Percentiles rank a stretch among this genome's conserved stretches.
Evolutionary conservation across 169 alveolate species (phyloP).

Genomic region (Plasmodium relictum): DNA sequence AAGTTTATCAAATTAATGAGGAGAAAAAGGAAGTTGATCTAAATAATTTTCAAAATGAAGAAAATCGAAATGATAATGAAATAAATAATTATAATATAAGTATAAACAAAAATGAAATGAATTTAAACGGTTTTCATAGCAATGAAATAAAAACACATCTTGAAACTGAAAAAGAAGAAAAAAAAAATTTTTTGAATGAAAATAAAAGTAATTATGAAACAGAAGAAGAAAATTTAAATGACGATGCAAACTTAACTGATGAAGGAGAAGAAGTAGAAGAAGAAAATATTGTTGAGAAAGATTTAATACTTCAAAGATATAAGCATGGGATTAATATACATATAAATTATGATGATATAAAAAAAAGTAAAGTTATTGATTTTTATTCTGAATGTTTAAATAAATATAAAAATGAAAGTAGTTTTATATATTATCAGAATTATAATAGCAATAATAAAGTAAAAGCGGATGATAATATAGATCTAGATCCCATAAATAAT

Average conservation of each 20-base stretch:
- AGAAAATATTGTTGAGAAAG: slow-evolving; percentile 51
- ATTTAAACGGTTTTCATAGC: slow-evolving; percentile 3
- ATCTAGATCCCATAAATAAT: slow-evolving; percentile 3
- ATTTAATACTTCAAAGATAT: slow-evolving; percentile 65
- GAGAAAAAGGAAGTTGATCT: slow-evolving; percentile 35
- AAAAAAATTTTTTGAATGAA: slow-evolving; percentile 11
- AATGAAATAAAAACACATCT: slow-evolving; percentile 17
- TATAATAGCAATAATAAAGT: slow-evolving; percentile 62
- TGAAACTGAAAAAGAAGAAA: slow-evolving; percentile 20
- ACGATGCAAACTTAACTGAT: slow-evolving; percentile 38
- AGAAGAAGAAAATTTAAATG: slow-evolving; percentile 61
- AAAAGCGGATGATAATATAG: slow-evolving; percentile 41
- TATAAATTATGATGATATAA: slow-evolving; percentile 11
- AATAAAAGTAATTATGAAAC: slow-evolving; percentile 53
- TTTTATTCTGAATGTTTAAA: slow-evolving; percentile 85
- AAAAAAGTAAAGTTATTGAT: slow-evolving; percentile 68
- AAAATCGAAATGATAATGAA: slow-evolving; percentile 16
- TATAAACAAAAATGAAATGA: slow-evolving; percentile 26
- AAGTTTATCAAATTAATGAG: neutral
- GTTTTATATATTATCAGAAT: slow-evolving; percentile 81
- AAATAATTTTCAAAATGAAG: slow-evolving; percentile 26
- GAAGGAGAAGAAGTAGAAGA: slow-evolving; percentile 75
- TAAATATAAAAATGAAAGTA: slow-evolving; percentile 81
- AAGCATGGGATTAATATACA: slow-evolving; percentile 70
- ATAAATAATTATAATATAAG: slow-evolving; percentile 8